Conservation (phyloP, 2,329 filamentous ascomycete genomes). For the Hirsutella minnesotensis region DNA sequence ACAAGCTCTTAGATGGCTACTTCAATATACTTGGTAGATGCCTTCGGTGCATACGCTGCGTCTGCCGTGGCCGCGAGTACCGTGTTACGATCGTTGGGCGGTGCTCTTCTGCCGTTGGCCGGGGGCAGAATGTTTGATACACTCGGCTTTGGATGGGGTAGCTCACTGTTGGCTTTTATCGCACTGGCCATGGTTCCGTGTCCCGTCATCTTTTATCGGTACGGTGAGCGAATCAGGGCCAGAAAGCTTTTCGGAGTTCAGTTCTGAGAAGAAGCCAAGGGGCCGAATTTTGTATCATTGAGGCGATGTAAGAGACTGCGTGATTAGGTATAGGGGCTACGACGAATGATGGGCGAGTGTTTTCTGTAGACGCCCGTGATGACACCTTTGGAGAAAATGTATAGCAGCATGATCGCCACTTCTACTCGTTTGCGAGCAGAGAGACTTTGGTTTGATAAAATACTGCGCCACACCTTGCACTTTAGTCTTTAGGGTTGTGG, state of each 20-base stretch:
- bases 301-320: too few relatives aligned
- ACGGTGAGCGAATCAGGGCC: slow-evolving; percentile 22
- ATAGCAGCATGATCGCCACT: too few relatives aligned
- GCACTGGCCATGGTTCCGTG: slow-evolving; percentile 23
- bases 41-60: slow-evolving; percentile 26
- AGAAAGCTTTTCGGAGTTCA: slow-evolving; percentile 15
- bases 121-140: slow-evolving; percentile 24
- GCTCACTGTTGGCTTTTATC: slow-evolving; percentile 27
- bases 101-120: slow-evolving; percentile 26
- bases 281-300: too few relatives aligned
- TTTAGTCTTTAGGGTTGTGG: too few relatives aligned
- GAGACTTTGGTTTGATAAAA: too few relatives aligned
- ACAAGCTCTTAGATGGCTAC: slow-evolving; percentile 33
- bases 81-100: slow-evolving; percentile 24
- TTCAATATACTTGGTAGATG: slow-evolving; percentile 52
- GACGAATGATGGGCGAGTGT: too few relatives aligned
- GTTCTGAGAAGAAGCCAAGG: slow-evolving; percentile 7
- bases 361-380: too few relatives aligned
- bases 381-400: too few relatives aligned
- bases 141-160: slow-evolving; percentile 31
- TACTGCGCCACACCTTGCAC: too few relatives aligned
- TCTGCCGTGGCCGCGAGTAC: slow-evolving; percentile 26
- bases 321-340: too few relatives aligned
- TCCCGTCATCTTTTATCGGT: slow-evolving; percentile 23
- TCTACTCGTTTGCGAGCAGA: too few relatives aligned